Conservation (phyloP, 352 stramenopile genomes). For the Phytophthora podocarpi region DNA sequence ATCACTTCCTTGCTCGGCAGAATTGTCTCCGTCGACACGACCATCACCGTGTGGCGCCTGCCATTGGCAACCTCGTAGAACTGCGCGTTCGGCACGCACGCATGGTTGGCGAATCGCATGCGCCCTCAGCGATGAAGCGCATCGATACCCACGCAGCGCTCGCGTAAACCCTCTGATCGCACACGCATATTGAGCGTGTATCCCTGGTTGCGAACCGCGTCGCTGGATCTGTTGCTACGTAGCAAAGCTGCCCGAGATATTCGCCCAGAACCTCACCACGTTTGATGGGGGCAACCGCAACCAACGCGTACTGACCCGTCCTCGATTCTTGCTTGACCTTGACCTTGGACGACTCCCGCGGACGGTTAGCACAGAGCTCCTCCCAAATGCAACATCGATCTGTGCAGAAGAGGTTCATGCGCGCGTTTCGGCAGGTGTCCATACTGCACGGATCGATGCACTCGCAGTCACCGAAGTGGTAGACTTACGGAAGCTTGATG, state of each 20-base stretch:
- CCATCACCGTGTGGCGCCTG: too few relatives aligned
- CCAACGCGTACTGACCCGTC: background rate
- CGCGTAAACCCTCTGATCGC: background rate
- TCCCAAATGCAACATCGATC: background rate
- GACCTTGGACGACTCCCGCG: background rate
- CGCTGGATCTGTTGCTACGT: too few relatives aligned
- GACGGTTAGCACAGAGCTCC: slow-evolving; percentile 1
- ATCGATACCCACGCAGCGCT: background rate
- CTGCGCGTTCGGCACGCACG: background rate
- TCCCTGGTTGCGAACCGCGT: too few relatives aligned
- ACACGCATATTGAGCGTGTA: background rate
- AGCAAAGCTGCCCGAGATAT: background rate
- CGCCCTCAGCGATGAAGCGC: background rate
- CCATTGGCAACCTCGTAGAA: too few relatives aligned
- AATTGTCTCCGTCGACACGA: too few relatives aligned
- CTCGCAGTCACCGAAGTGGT: background rate
- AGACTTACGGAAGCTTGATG: background rate
- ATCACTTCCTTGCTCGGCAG: too few relatives aligned
- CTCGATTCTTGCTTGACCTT: background rate
- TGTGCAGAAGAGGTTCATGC: background rate
- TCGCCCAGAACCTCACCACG: background rate
- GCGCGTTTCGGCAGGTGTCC: background rate
- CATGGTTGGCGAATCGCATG: background rate
- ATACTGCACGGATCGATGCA: background rate
- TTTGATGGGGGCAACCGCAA: background rate